Conservation (phyloP, 768 basidiomycete species). For the Rhodotorula sphaerocarpa region DNA sequence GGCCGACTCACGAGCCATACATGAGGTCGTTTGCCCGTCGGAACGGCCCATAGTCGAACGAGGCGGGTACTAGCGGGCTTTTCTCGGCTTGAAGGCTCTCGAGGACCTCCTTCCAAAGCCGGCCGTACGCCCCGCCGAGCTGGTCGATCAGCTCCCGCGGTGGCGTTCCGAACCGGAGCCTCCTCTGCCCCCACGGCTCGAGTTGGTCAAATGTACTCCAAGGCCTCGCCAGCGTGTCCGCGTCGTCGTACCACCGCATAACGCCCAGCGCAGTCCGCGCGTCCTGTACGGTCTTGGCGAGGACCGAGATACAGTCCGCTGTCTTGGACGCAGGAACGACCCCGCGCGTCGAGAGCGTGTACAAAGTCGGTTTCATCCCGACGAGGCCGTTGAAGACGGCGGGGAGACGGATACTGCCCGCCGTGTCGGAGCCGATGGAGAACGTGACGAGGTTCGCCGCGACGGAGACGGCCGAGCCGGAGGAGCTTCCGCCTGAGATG, state of each 20-base stretch:
- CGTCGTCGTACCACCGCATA: background rate
- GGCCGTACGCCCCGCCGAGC: background rate
- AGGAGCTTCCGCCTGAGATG: constrained; percentile 6
- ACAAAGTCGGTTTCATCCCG: constrained; percentile 13
- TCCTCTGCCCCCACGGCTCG: background rate
- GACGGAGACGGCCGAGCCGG: constrained; percentile 6
- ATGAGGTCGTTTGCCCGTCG: constrained; percentile 6
- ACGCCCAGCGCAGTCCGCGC: background rate
- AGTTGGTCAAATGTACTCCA: background rate
- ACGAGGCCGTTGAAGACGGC: constrained; percentile 15
- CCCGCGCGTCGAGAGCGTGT: constrained; percentile 1
- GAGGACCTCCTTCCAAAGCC: background rate
- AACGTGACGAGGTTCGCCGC: background rate
- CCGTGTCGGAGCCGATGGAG: constrained; percentile 18
- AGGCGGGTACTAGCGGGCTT: background rate
- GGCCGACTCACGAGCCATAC: constrained; percentile 3
- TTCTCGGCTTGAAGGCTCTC: background rate
- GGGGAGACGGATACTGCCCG: constrained; percentile 9
- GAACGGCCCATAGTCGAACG: constrained; percentile 8
- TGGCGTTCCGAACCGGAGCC: background rate
- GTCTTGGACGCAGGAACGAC: constrained; percentile 8
- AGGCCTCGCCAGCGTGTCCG: background rate
- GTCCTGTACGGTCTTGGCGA: background rate
- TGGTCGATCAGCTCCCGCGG: background rate
- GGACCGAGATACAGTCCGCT: constrained; percentile 7